phyloP scores from a whole-genome alignment of 129 eudicot genomes.

The Glebionis coronaria region DNA sequence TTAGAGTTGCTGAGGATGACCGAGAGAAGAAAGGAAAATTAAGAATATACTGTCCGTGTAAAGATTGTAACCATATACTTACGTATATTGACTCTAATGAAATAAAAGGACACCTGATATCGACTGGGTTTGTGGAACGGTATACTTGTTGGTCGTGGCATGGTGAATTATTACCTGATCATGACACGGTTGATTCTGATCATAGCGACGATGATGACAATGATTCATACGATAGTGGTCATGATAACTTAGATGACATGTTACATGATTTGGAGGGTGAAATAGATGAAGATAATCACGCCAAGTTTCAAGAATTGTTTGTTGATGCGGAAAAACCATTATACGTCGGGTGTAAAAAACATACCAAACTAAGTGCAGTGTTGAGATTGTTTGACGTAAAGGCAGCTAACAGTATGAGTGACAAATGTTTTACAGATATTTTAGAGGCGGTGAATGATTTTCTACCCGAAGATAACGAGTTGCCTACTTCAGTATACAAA shows the following conservation, averaged over 20 bases:
- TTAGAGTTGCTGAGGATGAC: too few relatives aligned
- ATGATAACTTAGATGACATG: conserved; percentile 1
- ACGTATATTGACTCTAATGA: too few relatives aligned
- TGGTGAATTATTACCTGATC: background rate
- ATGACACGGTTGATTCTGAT: background rate
- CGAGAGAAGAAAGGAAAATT: too few relatives aligned
- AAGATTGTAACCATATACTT: too few relatives aligned
- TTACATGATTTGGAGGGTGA: background rate
- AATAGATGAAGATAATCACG: background rate
- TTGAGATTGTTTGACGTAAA: background rate
- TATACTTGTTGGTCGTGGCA: background rate
- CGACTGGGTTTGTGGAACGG: background rate
- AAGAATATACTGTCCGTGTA: too few relatives aligned
- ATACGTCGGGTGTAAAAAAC: background rate
- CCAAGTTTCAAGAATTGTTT: background rate
- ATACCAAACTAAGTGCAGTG: background rate
- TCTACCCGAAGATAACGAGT: background rate
- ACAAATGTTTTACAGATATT: background rate
- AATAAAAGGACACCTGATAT: too few relatives aligned
- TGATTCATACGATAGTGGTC: background rate
- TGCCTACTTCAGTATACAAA: background rate
- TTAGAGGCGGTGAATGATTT: background rate
- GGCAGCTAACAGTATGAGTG: background rate
- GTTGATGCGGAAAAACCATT: background rate
- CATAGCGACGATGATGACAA: background rate